A percentile compares a stretch with the other conserved stretches of the same genome.
Conservation (phyloP, 805 yeast species). For the Ogataea naganishii region DNA sequence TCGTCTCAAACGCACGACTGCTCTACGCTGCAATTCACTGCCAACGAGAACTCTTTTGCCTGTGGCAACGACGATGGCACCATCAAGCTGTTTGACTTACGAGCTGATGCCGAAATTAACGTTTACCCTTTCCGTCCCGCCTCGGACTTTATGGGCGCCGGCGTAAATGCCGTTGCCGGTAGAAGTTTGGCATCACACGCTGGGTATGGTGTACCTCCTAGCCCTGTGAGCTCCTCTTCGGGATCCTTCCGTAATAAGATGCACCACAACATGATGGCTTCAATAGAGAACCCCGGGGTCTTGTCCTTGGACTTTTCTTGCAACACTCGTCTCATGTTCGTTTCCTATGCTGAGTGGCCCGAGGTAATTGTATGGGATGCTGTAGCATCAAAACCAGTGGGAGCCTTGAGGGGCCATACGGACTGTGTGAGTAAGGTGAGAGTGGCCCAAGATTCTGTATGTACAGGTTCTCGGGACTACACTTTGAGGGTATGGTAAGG, state of each 20-base stretch:
- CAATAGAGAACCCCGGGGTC: conserved; percentile 59
- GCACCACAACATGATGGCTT: conserved; percentile 10
- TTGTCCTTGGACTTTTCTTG: conserved; percentile 62
- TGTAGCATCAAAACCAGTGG: conserved; percentile 55
- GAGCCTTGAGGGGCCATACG: conserved; percentile 47
- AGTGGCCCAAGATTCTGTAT: conserved; percentile 64
- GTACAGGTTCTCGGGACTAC: conserved; percentile 77
- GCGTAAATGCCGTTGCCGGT: background rate
- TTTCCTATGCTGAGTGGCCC: conserved; percentile 60
- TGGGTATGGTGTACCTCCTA: too few species aligned
- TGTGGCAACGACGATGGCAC: conserved; percentile 77
- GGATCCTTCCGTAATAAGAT: too few species aligned
- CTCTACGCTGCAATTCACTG: conserved; percentile 52
- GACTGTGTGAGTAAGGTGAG: conserved; percentile 55
- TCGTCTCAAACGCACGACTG: conserved; percentile 52
- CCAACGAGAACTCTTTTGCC: conserved; percentile 61
- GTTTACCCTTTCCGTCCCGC: conserved; percentile 27
- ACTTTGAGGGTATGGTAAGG: conserved; percentile 59
- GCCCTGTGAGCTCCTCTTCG: too few species aligned
- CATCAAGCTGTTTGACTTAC: conserved; percentile 60
- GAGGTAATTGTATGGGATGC: conserved; percentile 77
- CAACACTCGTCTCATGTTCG: conserved; percentile 67
- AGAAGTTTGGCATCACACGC: too few species aligned
- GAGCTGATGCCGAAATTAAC: conserved; percentile 66
- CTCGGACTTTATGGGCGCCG: conserved; percentile 1